Percentiles rank a stretch among this genome's conserved stretches.
Evolutionary conservation across 2,329 filamentous ascomycete species (phyloP).

Genomic region (Dothideomycetes sp.): DNA sequence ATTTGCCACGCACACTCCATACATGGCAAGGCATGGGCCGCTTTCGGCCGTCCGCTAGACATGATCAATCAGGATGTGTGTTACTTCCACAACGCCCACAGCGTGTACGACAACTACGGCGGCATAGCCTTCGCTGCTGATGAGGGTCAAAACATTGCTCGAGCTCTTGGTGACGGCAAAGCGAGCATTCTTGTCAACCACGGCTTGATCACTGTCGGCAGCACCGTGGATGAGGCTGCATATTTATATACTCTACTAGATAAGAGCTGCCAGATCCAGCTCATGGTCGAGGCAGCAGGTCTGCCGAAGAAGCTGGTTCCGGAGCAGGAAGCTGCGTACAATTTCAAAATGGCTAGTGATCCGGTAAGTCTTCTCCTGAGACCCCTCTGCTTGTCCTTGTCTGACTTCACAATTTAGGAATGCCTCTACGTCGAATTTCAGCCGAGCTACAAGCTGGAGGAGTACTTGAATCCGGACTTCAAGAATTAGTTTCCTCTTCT

Average conservation of each 20-base stretch:
- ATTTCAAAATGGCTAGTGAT: constrained; percentile 32
- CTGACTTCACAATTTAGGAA: constrained; percentile 14
- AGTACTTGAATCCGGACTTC: constrained; percentile 5
- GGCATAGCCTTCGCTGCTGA: constrained; percentile 33
- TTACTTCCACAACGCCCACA: constrained; percentile 29
- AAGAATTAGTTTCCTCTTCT: constrained; percentile 3
- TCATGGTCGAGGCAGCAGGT: constrained; percentile 49
- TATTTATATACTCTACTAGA: constrained; percentile 48
- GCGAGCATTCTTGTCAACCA: constrained; percentile 28
- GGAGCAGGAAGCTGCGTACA: constrained; percentile 40
- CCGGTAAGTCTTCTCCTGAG: constrained; percentile 8
- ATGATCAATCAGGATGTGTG: constrained; percentile 39
- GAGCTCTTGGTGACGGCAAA: constrained; percentile 24
- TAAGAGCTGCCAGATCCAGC: constrained; percentile 52
- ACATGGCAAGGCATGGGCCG: constrained; percentile 36
- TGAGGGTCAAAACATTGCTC: constrained; percentile 33
- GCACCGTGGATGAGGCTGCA: constrained; percentile 31
- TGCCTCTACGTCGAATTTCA: constrained; percentile 35
- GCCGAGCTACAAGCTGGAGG: constrained; percentile 15
- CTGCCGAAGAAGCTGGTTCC: constrained; percentile 36
- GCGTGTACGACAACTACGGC: constrained; percentile 29
- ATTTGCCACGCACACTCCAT: constrained; percentile 35
- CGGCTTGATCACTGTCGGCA: constrained; percentile 26
- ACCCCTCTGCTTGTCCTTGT: neutral
- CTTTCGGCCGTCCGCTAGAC: constrained; percentile 34